phyloP scores from a whole-genome alignment of 441 rosid species.

The Populus hybrid region DNA sequence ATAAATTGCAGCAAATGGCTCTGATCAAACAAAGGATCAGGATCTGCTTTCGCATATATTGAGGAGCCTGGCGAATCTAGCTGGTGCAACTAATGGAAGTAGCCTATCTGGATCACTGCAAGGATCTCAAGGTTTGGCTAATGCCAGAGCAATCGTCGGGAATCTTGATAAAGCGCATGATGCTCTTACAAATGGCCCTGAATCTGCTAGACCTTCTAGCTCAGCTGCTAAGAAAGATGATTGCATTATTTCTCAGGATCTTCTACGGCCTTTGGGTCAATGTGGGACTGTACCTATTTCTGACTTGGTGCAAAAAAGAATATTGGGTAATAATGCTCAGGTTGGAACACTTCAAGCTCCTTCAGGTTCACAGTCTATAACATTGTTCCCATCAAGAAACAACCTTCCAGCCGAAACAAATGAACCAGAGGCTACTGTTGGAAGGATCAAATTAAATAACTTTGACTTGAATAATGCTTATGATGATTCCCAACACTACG shows the following conservation, averaged over 20 bases:
- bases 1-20: conserved; percentile 53
- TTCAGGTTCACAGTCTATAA: conserved; percentile 22
- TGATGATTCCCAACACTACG: conserved; percentile 36
- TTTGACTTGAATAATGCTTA: conserved; percentile 20
- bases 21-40: conserved; percentile 58
- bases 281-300: conserved; percentile 24
- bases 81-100: conserved; percentile 28
- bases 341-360: conserved; percentile 12
- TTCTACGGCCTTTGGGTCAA: conserved; percentile 22
- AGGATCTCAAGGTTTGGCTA: conserved; percentile 32
- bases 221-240: conserved; percentile 28
- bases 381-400: conserved; percentile 19
- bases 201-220: conserved; percentile 33
- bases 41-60: conserved; percentile 66
- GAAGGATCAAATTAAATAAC: conserved; percentile 22
- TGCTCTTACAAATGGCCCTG: conserved; percentile 21
- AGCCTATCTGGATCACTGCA: conserved; percentile 36
- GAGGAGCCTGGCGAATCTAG: conserved; percentile 53
- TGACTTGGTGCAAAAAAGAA: conserved; percentile 25
- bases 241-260: conserved; percentile 19
- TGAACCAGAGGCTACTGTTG: conserved; percentile 21
- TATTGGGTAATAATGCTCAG: conserved; percentile 11
- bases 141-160: conserved; percentile 21
- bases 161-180: conserved; percentile 24
- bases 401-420: conserved; percentile 17